Evolutionary conservation across 257 asterid genomes (phyloP), one percentile per base, ranked within the genome.

Genomic region (Solanum sejunctum): DNA sequence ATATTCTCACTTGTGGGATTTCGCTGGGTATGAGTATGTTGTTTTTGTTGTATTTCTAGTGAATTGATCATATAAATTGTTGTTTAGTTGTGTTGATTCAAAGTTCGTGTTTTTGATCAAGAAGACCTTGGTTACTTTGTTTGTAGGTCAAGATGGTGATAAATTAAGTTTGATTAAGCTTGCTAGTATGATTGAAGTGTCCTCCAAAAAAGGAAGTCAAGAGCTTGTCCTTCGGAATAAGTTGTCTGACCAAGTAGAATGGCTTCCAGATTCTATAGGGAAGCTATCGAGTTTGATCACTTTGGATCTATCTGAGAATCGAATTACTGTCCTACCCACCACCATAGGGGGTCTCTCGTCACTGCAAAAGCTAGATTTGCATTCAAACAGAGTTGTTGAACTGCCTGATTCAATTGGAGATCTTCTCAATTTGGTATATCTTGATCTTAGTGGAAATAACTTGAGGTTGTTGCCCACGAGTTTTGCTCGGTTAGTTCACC

Each of bases 231-330:
- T 96, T 45, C 88, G 80, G 70, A 93, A 89, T 36, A 94, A 87
- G 84, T 89, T 96, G 88, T 85, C 91, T 10, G 99, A 96, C 28
- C 99, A 94, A 73, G 86, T 94, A 13, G 98, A 94, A 52, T 96
- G 99, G 99, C 93, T 96, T 87, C 99, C 99, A 18, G 99, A 96
- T 92, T 94, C 98, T 8, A 86, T 96, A 61, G 95, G 99, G 88
- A 96, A 96, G 89, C 92, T 96, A 21, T 88, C 96, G 11, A 88
- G 91, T 85, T 89, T 94, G 92, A 88, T 88, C 83, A 86, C 91
- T 2, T 88, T 96, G 91, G 91, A 96, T 90, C 85, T 96, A 64
- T 94, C 99, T 1, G 97, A 93, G 85, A 96, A 96, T 86, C 88
- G 95, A 85, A 92, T 96, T 85, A 73, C 87, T n/a, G 91, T 86